A percentile compares a stretch with the other conserved stretches of the same genome.
These are phyloP conservation scores for Endocalyx cinctus DNA, from an alignment of 2,329 filamentous ascomycete genomes.

Conservation along the genomic window DNA sequence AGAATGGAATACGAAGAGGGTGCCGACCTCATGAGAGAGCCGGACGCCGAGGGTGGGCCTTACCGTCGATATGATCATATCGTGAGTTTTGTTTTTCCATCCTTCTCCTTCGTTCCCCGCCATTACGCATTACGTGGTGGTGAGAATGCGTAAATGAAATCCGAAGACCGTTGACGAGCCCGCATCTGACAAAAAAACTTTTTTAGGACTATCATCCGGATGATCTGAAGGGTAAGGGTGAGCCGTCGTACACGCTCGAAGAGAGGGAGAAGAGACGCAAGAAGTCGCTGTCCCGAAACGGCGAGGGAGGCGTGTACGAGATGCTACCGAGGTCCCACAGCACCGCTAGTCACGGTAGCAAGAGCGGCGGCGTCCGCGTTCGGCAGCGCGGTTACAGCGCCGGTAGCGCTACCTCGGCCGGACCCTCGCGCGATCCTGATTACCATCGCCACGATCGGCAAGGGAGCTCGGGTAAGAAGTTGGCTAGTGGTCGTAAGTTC, in stretches of 20 bases:
- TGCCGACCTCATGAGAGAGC: slow-evolving; percentile 77
- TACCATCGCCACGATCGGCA: too few relatives aligned
- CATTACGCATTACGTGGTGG: not conserved
- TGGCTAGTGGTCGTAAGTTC: not conserved
- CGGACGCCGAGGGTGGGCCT: slow-evolving; percentile 61
- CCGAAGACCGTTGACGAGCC: too few relatives aligned
- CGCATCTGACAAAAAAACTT: too few relatives aligned
- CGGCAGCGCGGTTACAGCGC: slow-evolving; percentile 42
- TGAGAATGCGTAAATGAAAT: too few relatives aligned
- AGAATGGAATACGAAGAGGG: slow-evolving; percentile 79
- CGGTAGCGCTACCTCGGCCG: slow-evolving; percentile 3
- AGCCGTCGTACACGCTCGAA: slow-evolving; percentile 69
- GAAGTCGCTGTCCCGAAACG: slow-evolving; percentile 14
- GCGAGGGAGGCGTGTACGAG: slow-evolving; percentile 39
- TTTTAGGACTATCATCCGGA: slow-evolving; percentile 69
- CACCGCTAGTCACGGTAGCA: slow-evolving; percentile 11
- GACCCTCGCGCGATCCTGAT: too few relatives aligned
- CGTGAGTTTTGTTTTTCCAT: slow-evolving; percentile 49
- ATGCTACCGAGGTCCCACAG: slow-evolving; percentile 36
- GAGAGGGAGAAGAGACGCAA: slow-evolving; percentile 57
- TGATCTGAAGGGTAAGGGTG: slow-evolving; percentile 79
- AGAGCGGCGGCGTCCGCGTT: slow-evolving; percentile 12
- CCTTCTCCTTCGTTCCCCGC: not conserved
- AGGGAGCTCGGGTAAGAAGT: not conserved
- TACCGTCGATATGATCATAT: slow-evolving; percentile 73